phyloP scores from a whole-genome alignment of 768 basidiomycete species.

The Mycena leptocephala region DNA sequence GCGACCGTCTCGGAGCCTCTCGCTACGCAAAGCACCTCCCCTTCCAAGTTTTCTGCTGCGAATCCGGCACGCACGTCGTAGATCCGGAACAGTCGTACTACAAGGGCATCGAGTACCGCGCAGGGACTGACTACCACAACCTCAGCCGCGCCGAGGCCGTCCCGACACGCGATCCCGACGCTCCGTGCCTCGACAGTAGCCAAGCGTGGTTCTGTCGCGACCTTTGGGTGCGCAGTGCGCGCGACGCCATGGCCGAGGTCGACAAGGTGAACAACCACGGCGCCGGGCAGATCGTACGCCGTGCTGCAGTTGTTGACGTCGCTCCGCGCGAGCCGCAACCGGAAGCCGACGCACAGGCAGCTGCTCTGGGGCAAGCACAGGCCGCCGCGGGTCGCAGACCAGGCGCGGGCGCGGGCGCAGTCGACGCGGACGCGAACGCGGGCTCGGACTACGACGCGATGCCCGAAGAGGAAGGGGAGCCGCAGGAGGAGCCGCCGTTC shows the following conservation, averaged over 20 bases:
- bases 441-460: slow-evolving; percentile 94
- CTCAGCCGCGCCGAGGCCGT: slow-evolving; percentile 73
- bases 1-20: slow-evolving; percentile 84
- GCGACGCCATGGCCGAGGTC: slow-evolving; percentile 78
- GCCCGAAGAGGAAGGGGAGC: slow-evolving; percentile 73
- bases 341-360: slow-evolving; percentile 47
- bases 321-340: slow-evolving; percentile 46
- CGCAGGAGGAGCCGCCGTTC: slow-evolving; percentile 55
- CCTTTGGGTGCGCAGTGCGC: slow-evolving; percentile 93
- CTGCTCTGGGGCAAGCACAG: slow-evolving; percentile 44
- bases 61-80: slow-evolving; percentile 97
- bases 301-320: slow-evolving; percentile 52
- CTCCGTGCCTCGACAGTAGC: slow-evolving; percentile 93
- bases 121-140: slow-evolving; percentile 88
- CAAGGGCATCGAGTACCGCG: slow-evolving; percentile 88
- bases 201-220: slow-evolving; percentile 99
- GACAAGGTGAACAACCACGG: slow-evolving; percentile 57
- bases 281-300: neutral
- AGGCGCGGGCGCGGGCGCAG: slow-evolving; percentile 41
- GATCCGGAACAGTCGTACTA: slow-evolving; percentile 98
- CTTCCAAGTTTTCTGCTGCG: slow-evolving; percentile 99
- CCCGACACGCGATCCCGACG: slow-evolving; percentile 79
- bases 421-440: slow-evolving; percentile 84
- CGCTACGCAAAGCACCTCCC: slow-evolving; percentile 95
- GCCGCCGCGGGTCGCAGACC: slow-evolving; percentile 38